A percentile compares a stretch with the other conserved stretches of the same genome.
These are phyloP conservation scores for Lentinula sp. DNA, from an alignment of 768 basidiomycete genomes.

Conservation along the genomic window DNA sequence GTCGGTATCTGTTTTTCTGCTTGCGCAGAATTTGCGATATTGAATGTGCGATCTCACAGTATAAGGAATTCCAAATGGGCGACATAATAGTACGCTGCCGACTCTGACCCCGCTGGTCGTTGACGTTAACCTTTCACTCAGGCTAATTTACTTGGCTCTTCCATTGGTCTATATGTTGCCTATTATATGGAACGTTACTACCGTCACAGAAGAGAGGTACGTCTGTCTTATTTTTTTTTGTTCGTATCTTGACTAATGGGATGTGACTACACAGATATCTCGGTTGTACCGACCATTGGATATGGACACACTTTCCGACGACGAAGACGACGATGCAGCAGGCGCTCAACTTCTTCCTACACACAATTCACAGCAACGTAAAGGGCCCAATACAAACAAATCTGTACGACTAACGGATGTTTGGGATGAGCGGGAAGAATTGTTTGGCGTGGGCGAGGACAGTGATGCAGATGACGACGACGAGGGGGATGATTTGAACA, in stretches of 20 bases:
- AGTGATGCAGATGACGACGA: slow-evolving; percentile 48
- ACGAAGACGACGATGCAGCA: slow-evolving; percentile 43
- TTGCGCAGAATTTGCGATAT: neutral
- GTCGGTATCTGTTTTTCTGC: slow-evolving; percentile 27
- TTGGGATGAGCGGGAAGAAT: slow-evolving; percentile 76
- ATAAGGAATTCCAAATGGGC: slow-evolving; percentile 66
- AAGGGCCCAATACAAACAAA: slow-evolving; percentile 22
- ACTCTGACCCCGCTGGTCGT: neutral
- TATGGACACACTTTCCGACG: slow-evolving; percentile 44
- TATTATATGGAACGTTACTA: slow-evolving; percentile 73
- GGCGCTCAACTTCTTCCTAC: slow-evolving; percentile 58
- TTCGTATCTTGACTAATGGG: neutral
- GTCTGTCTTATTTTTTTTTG: slow-evolving; percentile 5
- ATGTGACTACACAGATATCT: slow-evolving; percentile 45
- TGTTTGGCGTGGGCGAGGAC: slow-evolving; percentile 63
- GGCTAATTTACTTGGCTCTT: slow-evolving; percentile 77
- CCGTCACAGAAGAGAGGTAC: slow-evolving; percentile 72
- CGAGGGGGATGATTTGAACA: neutral
- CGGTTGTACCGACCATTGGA: slow-evolving; percentile 72
- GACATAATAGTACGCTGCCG: slow-evolving; percentile 55
- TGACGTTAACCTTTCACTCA: slow-evolving; percentile 21
- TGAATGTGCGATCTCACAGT: slow-evolving; percentile 26
- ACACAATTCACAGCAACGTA: slow-evolving; percentile 17
- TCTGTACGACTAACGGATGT: slow-evolving; percentile 47
- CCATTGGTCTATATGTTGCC: slow-evolving; percentile 57